These are phyloP conservation scores for Encephalitozoon intestinalis DNA, from an alignment of 371 early-diverging fungal genomes.

Conservation along the genomic window DNA sequence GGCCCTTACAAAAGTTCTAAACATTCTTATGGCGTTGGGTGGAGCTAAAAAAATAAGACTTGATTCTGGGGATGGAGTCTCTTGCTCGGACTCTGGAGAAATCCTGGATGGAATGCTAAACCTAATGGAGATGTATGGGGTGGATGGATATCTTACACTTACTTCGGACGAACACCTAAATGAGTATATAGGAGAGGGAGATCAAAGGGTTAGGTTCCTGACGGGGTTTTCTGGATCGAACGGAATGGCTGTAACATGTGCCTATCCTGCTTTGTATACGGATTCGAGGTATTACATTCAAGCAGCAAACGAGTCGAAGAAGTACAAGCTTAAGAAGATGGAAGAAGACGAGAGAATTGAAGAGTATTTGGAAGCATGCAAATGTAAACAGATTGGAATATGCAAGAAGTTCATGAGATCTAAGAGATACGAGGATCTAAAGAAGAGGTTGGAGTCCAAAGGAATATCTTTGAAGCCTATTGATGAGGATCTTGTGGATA, in stretches of 20 bases:
- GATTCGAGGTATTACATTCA: constrained; percentile 95
- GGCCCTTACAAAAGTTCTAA: not conserved
- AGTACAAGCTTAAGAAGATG: constrained; percentile 61
- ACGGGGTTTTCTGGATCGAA: constrained; percentile 93
- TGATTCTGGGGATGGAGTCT: too few relatives aligned
- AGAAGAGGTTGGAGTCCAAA: constrained; percentile 15
- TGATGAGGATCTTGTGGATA: constrained; percentile 32
- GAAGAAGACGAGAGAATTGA: constrained; percentile 65
- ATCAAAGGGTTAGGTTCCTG: constrained; percentile 80
- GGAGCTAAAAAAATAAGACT: not conserved
- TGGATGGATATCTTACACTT: constrained; percentile 51
- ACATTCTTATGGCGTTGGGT: not conserved
- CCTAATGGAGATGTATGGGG: constrained; percentile 12
- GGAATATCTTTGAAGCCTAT: constrained; percentile 38
- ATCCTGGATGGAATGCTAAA: not conserved
- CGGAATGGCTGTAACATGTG: constrained; percentile 71
- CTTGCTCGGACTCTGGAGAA: too few relatives aligned
- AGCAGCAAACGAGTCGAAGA: constrained; percentile 75
- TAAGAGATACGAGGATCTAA: constrained; percentile 64
- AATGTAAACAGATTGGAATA: constrained; percentile 44
- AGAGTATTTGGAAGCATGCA: constrained; percentile 26
- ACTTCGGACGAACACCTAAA: constrained; percentile 63
- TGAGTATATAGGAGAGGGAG: constrained; percentile 84
- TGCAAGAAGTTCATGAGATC: constrained; percentile 42
- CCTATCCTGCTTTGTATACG: constrained; percentile 74